Conservation (phyloP, 164 flowering plant genomes). For the Nymphaea thermarum region DNA sequence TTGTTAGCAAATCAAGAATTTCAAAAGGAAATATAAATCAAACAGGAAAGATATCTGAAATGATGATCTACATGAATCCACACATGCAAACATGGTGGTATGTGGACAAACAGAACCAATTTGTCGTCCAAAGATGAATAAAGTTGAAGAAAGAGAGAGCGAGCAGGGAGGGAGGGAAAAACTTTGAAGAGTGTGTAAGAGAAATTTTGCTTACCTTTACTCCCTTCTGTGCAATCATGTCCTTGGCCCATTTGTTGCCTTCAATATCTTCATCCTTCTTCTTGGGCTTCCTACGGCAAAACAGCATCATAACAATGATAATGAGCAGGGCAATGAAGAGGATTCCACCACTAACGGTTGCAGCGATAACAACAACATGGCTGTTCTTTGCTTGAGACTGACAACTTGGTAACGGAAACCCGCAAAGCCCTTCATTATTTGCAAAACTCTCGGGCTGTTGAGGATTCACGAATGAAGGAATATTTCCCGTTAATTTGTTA, state of each 20-base stretch:
- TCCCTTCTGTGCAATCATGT: conserved; percentile 48
- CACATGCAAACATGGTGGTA: not conserved
- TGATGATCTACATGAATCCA: not conserved
- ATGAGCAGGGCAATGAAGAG: conserved; percentile 23
- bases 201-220: conserved; percentile 31
- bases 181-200: not conserved
- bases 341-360: conserved; percentile 44
- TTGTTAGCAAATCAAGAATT: not conserved
- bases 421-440: conserved; percentile 58
- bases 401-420: conserved; percentile 34
- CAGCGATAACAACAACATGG: conserved; percentile 28
- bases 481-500: conserved; percentile 44
- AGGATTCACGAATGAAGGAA: conserved; percentile 27
- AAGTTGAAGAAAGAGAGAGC: no score
- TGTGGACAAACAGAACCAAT: not conserved
- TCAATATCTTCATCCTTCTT: conserved; percentile 69
- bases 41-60: not conserved
- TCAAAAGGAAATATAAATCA: not conserved
- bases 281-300: conserved; percentile 18
- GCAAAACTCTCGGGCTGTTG: conserved; percentile 19
- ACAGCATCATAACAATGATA: conserved; percentile 23
- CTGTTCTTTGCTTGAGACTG: conserved; percentile 9
- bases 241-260: conserved; percentile 81
- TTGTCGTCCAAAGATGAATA: no score
- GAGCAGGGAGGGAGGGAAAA: no score